Evolutionary conservation across 192 early-diverging fungal species (phyloP), one percentile per base, ranked within the genome.

Genomic region (Coemansia sp.): DNA sequence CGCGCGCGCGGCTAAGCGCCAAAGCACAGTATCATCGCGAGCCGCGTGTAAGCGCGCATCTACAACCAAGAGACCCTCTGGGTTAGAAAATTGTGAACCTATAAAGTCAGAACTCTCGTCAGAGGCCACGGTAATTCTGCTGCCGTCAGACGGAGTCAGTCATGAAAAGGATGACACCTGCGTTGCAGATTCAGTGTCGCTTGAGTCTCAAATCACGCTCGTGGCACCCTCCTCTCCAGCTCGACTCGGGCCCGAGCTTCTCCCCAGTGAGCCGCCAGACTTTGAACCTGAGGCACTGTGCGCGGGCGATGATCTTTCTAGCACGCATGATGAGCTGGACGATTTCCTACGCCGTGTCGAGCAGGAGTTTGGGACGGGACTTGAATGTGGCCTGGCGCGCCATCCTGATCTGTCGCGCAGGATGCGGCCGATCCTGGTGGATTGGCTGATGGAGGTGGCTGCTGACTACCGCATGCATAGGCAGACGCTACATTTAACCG

Each of bases 371-470:
- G 59, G 54, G n/a, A 21, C 55, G 4, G 70, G 63, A 25, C 66
- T 75, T 7, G 66, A 64, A 21, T 20, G 21, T 14, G 78, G 78
- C 14, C 63, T 82, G 53, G 23, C 59, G n/a, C 59, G 75, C 23
- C 84, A 85, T 32, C 68, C 78, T 23, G 72, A 75, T 62, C 75
- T 85, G 55, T 75, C 78, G 8, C 64, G 51, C 3, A 57, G 75
- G 46, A 84, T 85, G 82, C 82, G 84, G 51, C 82, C 84, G 11
- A 84, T 85, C 56, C 72, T 85, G 10, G 73, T 85, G 3, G 84
- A 85, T 64, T 85, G 84, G 84, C 74, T 85, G 51, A 68, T 80
- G 64, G 84, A 85, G 66, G 81, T 83, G 5, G 77, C 72, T 2
- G 70, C 81, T 8, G 81, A 85, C 66, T 81, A 78, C 62, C 74